Percentiles rank a stretch among this genome's conserved stretches.
These are phyloP conservation scores for Aspergillus ostianus DNA, from an alignment of 495 filamentous ascomycete species.

Conservation along the genomic window DNA sequence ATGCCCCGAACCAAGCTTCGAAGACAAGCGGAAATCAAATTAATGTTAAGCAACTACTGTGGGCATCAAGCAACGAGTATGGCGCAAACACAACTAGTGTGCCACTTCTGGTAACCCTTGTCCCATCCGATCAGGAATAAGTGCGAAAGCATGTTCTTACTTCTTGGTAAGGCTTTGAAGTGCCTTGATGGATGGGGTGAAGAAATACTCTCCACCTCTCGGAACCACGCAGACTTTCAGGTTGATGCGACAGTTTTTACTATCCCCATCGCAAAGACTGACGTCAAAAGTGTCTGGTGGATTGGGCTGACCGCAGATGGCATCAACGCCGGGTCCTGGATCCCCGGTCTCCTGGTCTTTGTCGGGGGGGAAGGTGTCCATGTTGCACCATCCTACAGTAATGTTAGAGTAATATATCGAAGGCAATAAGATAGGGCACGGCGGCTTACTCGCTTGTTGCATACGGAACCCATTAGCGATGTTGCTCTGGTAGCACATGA, in stretches of 20 bases:
- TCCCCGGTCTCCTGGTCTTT: conserved; percentile 8
- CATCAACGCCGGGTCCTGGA: conserved; percentile 6
- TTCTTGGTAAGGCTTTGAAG: too few species aligned
- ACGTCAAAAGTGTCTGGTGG: conserved; percentile 6
- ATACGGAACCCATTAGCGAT: conserved; percentile 37
- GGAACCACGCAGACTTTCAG: conserved; percentile 21
- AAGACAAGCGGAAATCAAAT: too few species aligned
- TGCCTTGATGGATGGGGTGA: conserved; percentile 23
- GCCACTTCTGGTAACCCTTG: too few species aligned
- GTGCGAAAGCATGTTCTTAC: too few species aligned
- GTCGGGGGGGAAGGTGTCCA: conserved; percentile 2
- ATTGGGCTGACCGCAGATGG: conserved; percentile 5
- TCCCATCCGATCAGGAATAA: too few species aligned
- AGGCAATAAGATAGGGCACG: too few species aligned
- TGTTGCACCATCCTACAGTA: conserved; percentile 6
- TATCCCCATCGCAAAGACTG: conserved; percentile 3
- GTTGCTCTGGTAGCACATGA: conserved; percentile 42
- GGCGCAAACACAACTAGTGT: too few species aligned
- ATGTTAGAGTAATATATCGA: too few species aligned
- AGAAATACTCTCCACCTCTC: conserved; percentile 32
- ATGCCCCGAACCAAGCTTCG: too few species aligned
- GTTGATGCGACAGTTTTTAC: conserved; percentile 6
- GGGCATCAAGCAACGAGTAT: too few species aligned
- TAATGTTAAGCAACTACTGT: too few species aligned
- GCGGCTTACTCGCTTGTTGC: conserved; percentile 10